phyloP scores from a whole-genome alignment of 495 filamentous ascomycete species.

The Rhizodiscina lignyota region DNA sequence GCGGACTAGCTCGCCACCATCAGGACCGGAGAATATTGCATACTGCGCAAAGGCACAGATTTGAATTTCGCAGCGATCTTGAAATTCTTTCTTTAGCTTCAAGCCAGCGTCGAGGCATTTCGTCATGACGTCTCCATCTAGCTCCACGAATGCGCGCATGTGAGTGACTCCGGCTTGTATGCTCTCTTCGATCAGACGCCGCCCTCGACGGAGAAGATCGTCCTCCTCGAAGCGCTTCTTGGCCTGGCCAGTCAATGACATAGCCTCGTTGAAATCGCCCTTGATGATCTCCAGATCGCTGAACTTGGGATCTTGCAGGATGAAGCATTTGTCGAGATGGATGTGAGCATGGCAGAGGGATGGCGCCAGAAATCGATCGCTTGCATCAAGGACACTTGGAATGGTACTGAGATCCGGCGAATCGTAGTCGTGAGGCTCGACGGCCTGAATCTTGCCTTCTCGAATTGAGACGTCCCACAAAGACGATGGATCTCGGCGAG shows the following conservation, averaged over 20 bases:
- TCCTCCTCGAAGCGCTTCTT: conserved; percentile 41
- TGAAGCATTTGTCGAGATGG: conserved; percentile 60
- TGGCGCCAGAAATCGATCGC: conserved; percentile 30
- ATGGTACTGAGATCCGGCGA: conserved; percentile 15
- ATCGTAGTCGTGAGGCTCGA: conserved; percentile 18
- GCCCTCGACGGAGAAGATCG: conserved; percentile 45
- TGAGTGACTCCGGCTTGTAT: conserved; percentile 48
- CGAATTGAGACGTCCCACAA: conserved; percentile 29
- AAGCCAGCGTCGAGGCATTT: conserved; percentile 43
- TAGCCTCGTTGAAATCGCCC: conserved; percentile 51
- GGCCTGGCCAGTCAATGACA: conserved; percentile 41
- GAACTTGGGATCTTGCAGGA: conserved; percentile 41
- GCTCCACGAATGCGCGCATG: conserved; percentile 60
- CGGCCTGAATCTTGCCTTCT: conserved; percentile 23
- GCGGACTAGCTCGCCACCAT: conserved; percentile 29
- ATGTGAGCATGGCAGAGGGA: conserved; percentile 59
- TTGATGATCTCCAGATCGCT: conserved; percentile 37
- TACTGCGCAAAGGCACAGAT: conserved; percentile 64
- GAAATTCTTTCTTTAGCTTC: conserved; percentile 38
- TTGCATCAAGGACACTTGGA: conserved; percentile 13
- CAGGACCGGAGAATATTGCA: conserved; percentile 40
- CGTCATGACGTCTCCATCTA: conserved; percentile 43
- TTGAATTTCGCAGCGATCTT: conserved; percentile 40
- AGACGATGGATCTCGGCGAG: conserved; percentile 15
- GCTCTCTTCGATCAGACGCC: conserved; percentile 51